phyloP scores from a whole-genome alignment of 2,329 filamentous ascomycete genomes.

The Pezicula neosporulosa region DNA sequence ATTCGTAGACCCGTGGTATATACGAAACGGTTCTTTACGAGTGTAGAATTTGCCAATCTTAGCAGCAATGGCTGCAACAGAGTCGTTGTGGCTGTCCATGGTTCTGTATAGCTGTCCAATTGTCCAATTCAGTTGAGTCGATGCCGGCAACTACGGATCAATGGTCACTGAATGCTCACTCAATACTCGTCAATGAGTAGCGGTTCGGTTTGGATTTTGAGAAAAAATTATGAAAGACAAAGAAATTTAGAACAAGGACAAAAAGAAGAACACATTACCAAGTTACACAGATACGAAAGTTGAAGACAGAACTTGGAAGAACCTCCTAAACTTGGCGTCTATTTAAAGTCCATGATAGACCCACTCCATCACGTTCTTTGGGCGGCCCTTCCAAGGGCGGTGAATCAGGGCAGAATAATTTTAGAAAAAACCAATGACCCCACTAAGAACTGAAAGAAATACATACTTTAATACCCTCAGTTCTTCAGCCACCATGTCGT shows the following conservation, averaged over 20 bases:
- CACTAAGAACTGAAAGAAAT: background rate
- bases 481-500: constrained; percentile 18
- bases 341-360: no score
- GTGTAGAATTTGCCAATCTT: constrained; percentile 14
- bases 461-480: background rate
- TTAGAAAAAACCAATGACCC: background rate
- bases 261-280: background rate
- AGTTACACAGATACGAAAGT: background rate
- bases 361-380: no score
- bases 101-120: background rate
- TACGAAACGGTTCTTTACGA: constrained; percentile 35
- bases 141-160: no score
- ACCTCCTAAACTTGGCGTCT: background rate
- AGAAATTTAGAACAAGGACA: background rate
- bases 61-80: constrained; percentile 15
- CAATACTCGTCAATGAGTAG: background rate
- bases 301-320: background rate
- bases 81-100: constrained; percentile 19
- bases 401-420: background rate
- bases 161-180: no score
- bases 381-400: background rate
- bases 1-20: constrained; percentile 54
- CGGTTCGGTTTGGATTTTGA: no score
- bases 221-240: background rate
- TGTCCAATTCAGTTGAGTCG: background rate